Percentiles rank a stretch among this genome's conserved stretches.
Evolutionary conservation across 1,284 basidiomycete genomes (phyloP).

Genomic region (Sutorius eximius): DNA sequence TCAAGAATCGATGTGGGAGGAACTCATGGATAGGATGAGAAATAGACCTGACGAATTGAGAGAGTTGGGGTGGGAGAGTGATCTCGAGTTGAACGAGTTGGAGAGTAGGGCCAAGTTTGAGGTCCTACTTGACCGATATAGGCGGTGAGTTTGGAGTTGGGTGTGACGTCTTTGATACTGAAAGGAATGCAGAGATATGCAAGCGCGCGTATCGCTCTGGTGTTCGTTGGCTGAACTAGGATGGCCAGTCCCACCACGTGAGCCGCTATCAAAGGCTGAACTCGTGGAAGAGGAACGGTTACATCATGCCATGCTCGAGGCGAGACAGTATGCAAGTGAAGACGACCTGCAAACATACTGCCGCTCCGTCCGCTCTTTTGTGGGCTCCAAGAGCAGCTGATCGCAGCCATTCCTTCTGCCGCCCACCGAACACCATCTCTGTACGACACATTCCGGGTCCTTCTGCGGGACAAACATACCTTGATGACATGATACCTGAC

Average conservation of each 20-base stretch:
- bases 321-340: conserved; percentile 49
- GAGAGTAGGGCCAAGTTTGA: conserved; percentile 61
- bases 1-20: conserved; percentile 81
- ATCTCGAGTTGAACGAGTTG: conserved; percentile 56
- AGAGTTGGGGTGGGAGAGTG: conserved; percentile 67
- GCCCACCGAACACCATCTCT: not conserved
- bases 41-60: conserved; percentile 51
- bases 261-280: conserved; percentile 66
- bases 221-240: conserved; percentile 59
- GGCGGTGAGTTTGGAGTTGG: conserved; percentile 44
- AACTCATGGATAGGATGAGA: conserved; percentile 59
- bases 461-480: conserved; percentile 18
- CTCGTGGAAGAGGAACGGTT: conserved; percentile 65
- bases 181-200: conserved; percentile 57
- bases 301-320: conserved; percentile 63
- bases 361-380: conserved; percentile 59
- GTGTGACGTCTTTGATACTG: not conserved
- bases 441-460: conserved; percentile 3
- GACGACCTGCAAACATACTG: conserved; percentile 60
- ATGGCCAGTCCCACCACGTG: conserved; percentile 60
- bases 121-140: conserved; percentile 59
- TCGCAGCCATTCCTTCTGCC: not conserved
- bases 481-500: conserved; percentile 30
- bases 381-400: conserved; percentile 54
- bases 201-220: conserved; percentile 66